Evolutionary conservation across 352 stramenopile genomes (phyloP).

Genomic region (Pythium folliculosum): DNA sequence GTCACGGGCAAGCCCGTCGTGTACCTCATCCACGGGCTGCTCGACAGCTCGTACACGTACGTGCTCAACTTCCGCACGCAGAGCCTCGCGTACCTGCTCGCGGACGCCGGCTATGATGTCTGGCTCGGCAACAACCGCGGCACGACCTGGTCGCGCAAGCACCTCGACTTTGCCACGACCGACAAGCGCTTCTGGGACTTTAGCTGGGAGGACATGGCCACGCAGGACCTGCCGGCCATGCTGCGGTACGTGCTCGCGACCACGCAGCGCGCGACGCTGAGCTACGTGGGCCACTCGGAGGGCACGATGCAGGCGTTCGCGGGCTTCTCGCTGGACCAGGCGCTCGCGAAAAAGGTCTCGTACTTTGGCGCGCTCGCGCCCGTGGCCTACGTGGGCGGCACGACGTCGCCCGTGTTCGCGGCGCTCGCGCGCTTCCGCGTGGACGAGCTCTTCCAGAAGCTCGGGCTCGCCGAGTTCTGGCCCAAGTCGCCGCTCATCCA

Average conservation of each 20-base stretch:
- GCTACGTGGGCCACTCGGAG: slow-evolving; percentile 65
- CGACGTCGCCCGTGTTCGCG: slow-evolving; percentile 46
- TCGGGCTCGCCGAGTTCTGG: slow-evolving; percentile 51
- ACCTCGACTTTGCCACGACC: slow-evolving; percentile 47
- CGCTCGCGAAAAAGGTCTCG: slow-evolving; percentile 58
- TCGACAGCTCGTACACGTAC: slow-evolving; percentile 66
- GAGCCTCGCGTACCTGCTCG: slow-evolving; percentile 58
- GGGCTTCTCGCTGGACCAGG: slow-evolving; percentile 55
- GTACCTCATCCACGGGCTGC: slow-evolving; percentile 54
- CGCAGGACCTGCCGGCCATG: slow-evolving; percentile 61
- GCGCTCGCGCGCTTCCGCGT: slow-evolving; percentile 48
- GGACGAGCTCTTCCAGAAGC: slow-evolving; percentile 42
- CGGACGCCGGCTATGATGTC: slow-evolving; percentile 60
- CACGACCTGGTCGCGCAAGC: slow-evolving; percentile 54
- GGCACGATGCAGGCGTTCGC: slow-evolving; percentile 67
- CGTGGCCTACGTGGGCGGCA: slow-evolving; percentile 44
- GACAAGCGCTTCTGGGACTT: slow-evolving; percentile 53
- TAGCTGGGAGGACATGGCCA: slow-evolving; percentile 55
- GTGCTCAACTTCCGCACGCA: slow-evolving; percentile 64
- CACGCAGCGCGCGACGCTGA: slow-evolving; percentile 41
- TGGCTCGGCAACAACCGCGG: slow-evolving; percentile 69
- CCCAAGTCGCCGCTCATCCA: slow-evolving; percentile 50
- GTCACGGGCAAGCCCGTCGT: slow-evolving; percentile 41
- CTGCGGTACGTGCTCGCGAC: slow-evolving; percentile 45
- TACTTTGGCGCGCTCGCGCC: slow-evolving; percentile 64